Conservation (phyloP, 148 eudicot species). For the Vaccinium macrocarpon region DNA sequence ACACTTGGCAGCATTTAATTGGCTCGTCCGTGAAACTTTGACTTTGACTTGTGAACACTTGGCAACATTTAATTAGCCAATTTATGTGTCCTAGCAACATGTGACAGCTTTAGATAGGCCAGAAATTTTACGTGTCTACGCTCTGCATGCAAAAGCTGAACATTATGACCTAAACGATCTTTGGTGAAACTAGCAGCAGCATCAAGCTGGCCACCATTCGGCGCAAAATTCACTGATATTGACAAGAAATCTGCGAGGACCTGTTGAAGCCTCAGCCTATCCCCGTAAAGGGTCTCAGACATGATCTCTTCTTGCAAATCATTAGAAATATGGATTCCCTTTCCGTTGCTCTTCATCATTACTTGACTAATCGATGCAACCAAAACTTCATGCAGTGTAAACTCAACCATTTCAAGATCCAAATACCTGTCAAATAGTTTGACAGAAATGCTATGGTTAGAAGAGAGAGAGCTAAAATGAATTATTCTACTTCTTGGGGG, state of each 20-base stretch:
- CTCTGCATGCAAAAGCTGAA: constrained; percentile 72
- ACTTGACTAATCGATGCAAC: constrained; percentile 82
- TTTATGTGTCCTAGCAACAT: no score
- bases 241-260: constrained; percentile 75
- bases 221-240: constrained; percentile 64
- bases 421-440: constrained; percentile 50
- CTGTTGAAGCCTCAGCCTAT: constrained; percentile 84
- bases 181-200: constrained; percentile 49
- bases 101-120: no score
- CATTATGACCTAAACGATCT: constrained; percentile 60
- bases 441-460: not conserved
- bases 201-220: constrained; percentile 65
- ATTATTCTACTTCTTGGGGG: not conserved
- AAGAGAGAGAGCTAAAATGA: not conserved
- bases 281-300: constrained; percentile 71
- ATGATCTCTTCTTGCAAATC: constrained; percentile 35
- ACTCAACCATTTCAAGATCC: constrained; percentile 88
- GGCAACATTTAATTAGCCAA: no score
- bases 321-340: constrained; percentile 60
- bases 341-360: constrained; percentile 64
- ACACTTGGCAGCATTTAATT: no score
- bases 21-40: no score
- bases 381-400: constrained; percentile 61
- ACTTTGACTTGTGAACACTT: no score
- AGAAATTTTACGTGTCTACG: no score